Evolutionary conservation across 495 filamentous ascomycete species (phyloP), one percentile per base, ranked within the genome.

Genomic region (Alectoria sarmentosa): DNA sequence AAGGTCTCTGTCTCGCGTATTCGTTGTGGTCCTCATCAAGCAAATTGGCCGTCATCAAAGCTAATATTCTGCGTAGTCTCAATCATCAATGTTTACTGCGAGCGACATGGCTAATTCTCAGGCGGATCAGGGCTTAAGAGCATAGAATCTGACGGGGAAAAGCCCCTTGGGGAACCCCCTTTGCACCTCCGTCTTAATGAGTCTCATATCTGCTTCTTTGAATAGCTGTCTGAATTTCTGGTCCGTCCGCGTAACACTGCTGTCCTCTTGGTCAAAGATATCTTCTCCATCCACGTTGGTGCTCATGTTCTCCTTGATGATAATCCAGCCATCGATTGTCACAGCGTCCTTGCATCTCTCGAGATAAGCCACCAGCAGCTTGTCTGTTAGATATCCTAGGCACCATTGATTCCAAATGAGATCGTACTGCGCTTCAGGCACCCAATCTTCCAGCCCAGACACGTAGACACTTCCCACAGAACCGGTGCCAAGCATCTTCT

Each of bases 251-350:
- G 90, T 95, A 19, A 96, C 90, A 73, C 86, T 89, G 67, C 84
- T 91, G 73, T 97, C 92, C 66, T 78, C 65, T 44, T 86, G 82
- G 73, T 96, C 91, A 72, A 85, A 96, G 34, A 88, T 73, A 76
- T 97, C 91, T 30, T 74, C 46, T 1, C 76, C 78, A 30, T 75
- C 61, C 0, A 72, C 71, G 65, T 81, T 75, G 19, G 63, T 89
- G 38, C 83, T 89, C 69, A 89, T 70, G 71, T 96, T 96, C 80
- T 97, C 92, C 77, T 97, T 97, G 30, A 96, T 76, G 7, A 96
- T 85, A 37, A 97, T 84, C 62, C 79, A 72, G 57, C 89, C 77
- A 58, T 75, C 36, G 62, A 68, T 71, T 14, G 75, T 79, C 58
- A 95, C 65, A 0, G 78, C 82, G 0, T 69, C 67, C 46, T 76